These are phyloP conservation scores for Phytophthora colocasiae DNA, from an alignment of 352 stramenopile genomes.

Conservation along the genomic window DNA sequence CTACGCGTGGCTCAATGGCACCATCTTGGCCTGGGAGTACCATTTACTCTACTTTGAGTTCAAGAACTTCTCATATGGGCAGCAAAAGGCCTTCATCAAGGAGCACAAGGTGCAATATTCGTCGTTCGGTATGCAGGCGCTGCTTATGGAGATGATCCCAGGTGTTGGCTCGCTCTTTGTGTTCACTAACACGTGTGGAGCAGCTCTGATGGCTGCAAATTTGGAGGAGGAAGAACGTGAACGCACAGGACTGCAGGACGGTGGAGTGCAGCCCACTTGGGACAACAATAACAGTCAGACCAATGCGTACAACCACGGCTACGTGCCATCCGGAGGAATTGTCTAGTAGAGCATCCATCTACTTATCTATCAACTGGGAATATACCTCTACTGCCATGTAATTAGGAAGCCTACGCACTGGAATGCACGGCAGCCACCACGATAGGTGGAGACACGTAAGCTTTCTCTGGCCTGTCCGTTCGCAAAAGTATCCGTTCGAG, in stretches of 20 bases:
- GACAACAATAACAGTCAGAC: slow-evolving; percentile 13
- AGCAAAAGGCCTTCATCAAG: slow-evolving; percentile 63
- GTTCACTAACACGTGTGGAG: slow-evolving; percentile 78
- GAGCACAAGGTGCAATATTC: slow-evolving; percentile 64
- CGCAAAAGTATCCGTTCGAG: slow-evolving; percentile 7
- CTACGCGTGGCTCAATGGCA: slow-evolving; percentile 78
- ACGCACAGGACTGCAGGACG: slow-evolving; percentile 13
- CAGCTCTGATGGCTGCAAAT: slow-evolving; percentile 70
- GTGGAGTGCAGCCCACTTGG: slow-evolving; percentile 11
- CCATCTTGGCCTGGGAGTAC: slow-evolving; percentile 73
- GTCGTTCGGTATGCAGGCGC: slow-evolving; percentile 72
- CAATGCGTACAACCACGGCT: slow-evolving; percentile 25
- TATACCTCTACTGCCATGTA: background rate
- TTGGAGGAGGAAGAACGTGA: slow-evolving; percentile 56
- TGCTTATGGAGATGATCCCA: slow-evolving; percentile 81
- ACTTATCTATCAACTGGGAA: slow-evolving; percentile 7
- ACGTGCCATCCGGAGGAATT: slow-evolving; percentile 29
- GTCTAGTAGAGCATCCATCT: slow-evolving; percentile 20
- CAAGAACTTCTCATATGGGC: slow-evolving; percentile 59
- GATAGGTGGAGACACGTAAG: slow-evolving; percentile 1
- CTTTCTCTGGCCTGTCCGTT: background rate
- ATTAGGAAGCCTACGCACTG: slow-evolving; percentile 1
- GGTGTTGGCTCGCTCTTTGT: slow-evolving; percentile 67
- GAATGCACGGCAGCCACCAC: slow-evolving; percentile 9
- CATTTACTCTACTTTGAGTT: slow-evolving; percentile 84